Evolutionary conservation across 1,284 basidiomycete species (phyloP).

Genomic region (Rhodofomes roseus): DNA sequence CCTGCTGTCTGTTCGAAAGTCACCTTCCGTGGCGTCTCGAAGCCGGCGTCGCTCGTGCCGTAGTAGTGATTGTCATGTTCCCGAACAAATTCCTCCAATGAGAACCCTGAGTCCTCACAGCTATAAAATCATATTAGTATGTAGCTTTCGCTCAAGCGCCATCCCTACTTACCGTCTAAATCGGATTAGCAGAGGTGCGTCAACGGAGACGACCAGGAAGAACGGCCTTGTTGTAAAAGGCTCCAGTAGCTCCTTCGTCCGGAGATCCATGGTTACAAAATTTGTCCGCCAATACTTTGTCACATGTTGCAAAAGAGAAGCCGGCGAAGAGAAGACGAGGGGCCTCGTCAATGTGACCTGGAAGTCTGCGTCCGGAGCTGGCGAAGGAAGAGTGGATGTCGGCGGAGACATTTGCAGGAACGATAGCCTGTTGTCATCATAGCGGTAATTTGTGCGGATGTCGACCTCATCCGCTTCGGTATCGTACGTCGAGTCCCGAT

Average conservation of each 20-base stretch:
- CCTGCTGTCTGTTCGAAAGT: background rate
- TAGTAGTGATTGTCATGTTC: slow-evolving; percentile 29
- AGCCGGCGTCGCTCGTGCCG: slow-evolving; percentile 12
- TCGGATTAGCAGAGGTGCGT: slow-evolving; percentile 74
- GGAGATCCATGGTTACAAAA: slow-evolving; percentile 81
- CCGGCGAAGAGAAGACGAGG: slow-evolving; percentile 45
- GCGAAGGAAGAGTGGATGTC: slow-evolving; percentile 16
- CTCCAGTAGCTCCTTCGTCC: slow-evolving; percentile 54
- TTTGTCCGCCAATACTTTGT: slow-evolving; percentile 81
- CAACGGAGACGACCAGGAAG: slow-evolving; percentile 83
- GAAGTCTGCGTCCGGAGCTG: slow-evolving; percentile 2
- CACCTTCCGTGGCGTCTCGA: background rate
- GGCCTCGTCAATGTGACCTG: slow-evolving; percentile 9
- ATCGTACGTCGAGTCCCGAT: background rate
- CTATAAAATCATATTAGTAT: slow-evolving; percentile 4
- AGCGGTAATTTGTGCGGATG: background rate
- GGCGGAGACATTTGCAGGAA: slow-evolving; percentile 28
- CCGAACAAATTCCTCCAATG: slow-evolving; percentile 50
- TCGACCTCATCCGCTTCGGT: background rate
- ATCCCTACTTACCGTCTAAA: slow-evolving; percentile 38
- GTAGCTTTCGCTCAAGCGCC: background rate
- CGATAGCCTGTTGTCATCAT: slow-evolving; percentile 16
- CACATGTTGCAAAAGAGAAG: slow-evolving; percentile 67
- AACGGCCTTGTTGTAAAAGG: slow-evolving; percentile 87
- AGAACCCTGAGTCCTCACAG: slow-evolving; percentile 26